These are phyloP conservation scores for Fomes fomentarius DNA, from an alignment of 1,284 basidiomycete species.

Conservation along the genomic window DNA sequence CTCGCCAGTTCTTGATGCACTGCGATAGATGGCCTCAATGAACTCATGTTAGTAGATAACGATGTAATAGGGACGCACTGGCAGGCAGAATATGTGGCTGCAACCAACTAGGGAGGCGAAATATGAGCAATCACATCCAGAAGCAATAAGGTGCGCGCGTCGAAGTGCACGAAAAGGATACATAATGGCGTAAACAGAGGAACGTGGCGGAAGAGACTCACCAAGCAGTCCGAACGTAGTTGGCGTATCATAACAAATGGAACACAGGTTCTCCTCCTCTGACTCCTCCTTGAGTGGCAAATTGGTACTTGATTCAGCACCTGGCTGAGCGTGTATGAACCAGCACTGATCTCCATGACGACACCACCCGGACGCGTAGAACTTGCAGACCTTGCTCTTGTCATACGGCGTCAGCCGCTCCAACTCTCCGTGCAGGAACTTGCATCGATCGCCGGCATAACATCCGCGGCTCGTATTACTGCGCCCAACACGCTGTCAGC, in stretches of 20 bases:
- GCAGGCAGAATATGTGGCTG: conserved; percentile 73
- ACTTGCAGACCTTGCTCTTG: conserved; percentile 66
- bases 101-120: conserved; percentile 54
- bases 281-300: conserved; percentile 34
- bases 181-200: no score
- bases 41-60: background rate
- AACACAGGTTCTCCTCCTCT: conserved; percentile 54
- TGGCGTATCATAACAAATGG: conserved; percentile 76
- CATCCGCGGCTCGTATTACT: conserved; percentile 59
- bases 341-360: conserved; percentile 68
- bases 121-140: no score
- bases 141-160: no score
- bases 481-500: background rate
- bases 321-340: conserved; percentile 59
- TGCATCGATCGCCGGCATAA: conserved; percentile 66
- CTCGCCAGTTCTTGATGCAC: conserved; percentile 78
- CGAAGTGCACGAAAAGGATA: no score
- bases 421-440: conserved; percentile 66
- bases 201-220: no score
- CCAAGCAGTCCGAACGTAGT: conserved; percentile 68
- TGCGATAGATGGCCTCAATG: conserved; percentile 29
- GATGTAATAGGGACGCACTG: conserved; percentile 39
- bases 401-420: conserved; percentile 67
- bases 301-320: conserved; percentile 24
- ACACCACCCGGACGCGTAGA: conserved; percentile 67